A percentile compares a stretch with the other conserved stretches of the same genome.
Conservation (phyloP, 164 flowering plant species). For the Nelumbo lutea region DNA sequence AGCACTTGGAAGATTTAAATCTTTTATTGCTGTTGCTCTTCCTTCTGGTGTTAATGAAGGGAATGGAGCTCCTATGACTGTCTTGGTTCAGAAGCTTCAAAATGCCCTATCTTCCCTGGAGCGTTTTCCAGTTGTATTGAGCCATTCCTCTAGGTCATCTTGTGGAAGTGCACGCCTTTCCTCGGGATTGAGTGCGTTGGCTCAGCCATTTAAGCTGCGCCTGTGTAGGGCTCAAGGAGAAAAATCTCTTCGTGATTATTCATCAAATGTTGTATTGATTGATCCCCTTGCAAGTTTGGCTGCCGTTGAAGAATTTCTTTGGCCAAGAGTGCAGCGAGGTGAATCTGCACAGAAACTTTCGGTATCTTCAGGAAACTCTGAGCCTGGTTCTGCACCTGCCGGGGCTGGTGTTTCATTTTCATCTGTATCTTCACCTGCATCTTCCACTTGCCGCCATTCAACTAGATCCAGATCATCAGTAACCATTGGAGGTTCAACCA, state of each 20-base stretch:
- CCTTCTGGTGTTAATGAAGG: conserved; percentile 40
- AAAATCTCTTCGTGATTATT: conserved; percentile 91
- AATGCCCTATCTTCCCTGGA: conserved; percentile 90
- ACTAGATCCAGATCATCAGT: conserved; percentile 81
- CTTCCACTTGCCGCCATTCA: conserved; percentile 65
- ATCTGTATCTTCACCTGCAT: conserved; percentile 56
- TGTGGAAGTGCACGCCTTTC: conserved; percentile 75
- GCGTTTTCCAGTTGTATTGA: conserved; percentile 88
- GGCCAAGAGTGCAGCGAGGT: conserved; percentile 86
- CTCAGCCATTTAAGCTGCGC: conserved; percentile 93
- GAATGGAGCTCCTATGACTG: conserved; percentile 58
- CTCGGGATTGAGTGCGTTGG: conserved; percentile 81
- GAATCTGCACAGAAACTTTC: conserved; percentile 74
- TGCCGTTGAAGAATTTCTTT: conserved; percentile 92
- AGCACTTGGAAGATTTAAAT: conserved; percentile 72
- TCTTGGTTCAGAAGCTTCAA: conserved; percentile 88
- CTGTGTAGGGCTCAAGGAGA: conserved; percentile 91
- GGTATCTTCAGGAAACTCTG: conserved; percentile 59
- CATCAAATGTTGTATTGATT: conserved; percentile 87
- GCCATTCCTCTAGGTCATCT: conserved; percentile 81
- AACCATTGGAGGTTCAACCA: conserved; percentile 53
- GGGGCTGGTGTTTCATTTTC: conserved; percentile 69
- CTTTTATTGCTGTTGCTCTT: conserved; percentile 71
- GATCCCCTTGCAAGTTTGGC: conserved; percentile 97
- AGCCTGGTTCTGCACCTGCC: conserved; percentile 51